Evolutionary conservation across 345 rosid genomes (phyloP), one percentile per base, ranked within the genome.

Genomic region (Angophora floribunda): DNA sequence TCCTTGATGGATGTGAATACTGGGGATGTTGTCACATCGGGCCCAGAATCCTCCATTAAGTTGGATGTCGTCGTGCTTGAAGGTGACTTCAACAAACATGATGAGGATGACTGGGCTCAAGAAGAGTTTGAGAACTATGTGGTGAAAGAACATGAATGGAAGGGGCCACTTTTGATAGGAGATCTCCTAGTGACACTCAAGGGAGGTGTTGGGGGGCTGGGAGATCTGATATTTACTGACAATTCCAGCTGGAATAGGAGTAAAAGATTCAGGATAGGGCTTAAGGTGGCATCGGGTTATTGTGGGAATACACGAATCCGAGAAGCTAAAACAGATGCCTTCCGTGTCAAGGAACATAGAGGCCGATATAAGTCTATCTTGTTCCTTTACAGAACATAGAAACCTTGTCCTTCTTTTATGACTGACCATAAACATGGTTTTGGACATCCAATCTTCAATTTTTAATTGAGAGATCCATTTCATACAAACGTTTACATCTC

Each of bases 301-400:
- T 61, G 67, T 61, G 67, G 32, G 30, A 28, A 28, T 28, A 28
- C 32, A 12, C 67, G 67, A 28, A 28, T 61, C 30, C 15, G 0
- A 14, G 67, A 61, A 61, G 67, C 32, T 26, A 61, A 61, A 61
- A 61, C 67, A 28, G 4, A 61, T 61, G 32, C 67, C 32, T 61
- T 59, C 61, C 57, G 82, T 86, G 50, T 90, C 87, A 75, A 91
- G 88, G 50, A 89, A 88, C 9, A 90, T 70, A 85, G 90, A 90
- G n/a, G 90, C 91, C 28, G 22, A 57, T 22, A 28, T 57, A 24
- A 1, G 28, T 4, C 63, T 9, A 9, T 57, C n/a, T 4, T 9
- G 9, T 28, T 9, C 63, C n/a, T n/a, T 57, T 57, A 24, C n/a
- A 4, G 13, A 22, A 57, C 28, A 57, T 24, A n/a, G n/a, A 57